These are phyloP conservation scores for Pichia sp. DNA, from an alignment of 1,139 yeast species.

Conservation along the genomic window DNA sequence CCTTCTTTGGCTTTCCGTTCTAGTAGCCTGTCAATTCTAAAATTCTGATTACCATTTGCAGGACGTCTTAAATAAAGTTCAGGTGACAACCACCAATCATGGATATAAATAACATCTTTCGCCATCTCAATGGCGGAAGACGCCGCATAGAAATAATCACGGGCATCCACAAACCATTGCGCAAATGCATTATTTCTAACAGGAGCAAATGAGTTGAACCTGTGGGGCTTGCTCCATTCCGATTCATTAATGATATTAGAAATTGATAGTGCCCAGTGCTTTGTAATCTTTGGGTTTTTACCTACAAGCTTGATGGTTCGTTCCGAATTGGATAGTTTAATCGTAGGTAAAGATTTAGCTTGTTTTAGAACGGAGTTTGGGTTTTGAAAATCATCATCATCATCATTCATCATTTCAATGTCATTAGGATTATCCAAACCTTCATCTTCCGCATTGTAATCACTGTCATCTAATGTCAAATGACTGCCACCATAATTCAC, in stretches of 20 bases:
- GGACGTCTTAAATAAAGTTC: slow-evolving; percentile 90
- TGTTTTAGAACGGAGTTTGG: slow-evolving; percentile 13
- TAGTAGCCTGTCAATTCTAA: slow-evolving; percentile 82
- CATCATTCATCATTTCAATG: slow-evolving; percentile 30
- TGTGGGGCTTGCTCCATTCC: slow-evolving; percentile 61
- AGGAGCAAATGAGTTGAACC: slow-evolving; percentile 93
- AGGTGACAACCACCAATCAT: slow-evolving; percentile 99
- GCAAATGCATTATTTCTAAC: slow-evolving; percentile 78
- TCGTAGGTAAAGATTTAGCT: slow-evolving; percentile 35
- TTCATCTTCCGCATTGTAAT: slow-evolving; percentile 17
- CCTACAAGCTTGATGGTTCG: slow-evolving; percentile 71
- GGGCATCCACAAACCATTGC: slow-evolving; percentile 94
- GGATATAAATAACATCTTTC: slow-evolving; percentile 85
- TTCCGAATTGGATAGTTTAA: slow-evolving; percentile 73
- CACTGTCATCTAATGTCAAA: neutral
- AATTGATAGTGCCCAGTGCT: slow-evolving; percentile 71
- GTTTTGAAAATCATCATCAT: slow-evolving; percentile 14
- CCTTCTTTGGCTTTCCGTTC: slow-evolving; percentile 92
- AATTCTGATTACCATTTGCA: slow-evolving; percentile 89
- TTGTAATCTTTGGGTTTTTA: slow-evolving; percentile 60
- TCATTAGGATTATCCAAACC: slow-evolving; percentile 22
- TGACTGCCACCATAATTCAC: slow-evolving; percentile 25
- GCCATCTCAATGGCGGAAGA: slow-evolving; percentile 93
- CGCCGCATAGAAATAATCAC: slow-evolving; percentile 96
- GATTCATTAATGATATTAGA: slow-evolving; percentile 60